Evolutionary conservation across 768 basidiomycete genomes (phyloP).

Genomic region (Kwoniella heveanensis): DNA sequence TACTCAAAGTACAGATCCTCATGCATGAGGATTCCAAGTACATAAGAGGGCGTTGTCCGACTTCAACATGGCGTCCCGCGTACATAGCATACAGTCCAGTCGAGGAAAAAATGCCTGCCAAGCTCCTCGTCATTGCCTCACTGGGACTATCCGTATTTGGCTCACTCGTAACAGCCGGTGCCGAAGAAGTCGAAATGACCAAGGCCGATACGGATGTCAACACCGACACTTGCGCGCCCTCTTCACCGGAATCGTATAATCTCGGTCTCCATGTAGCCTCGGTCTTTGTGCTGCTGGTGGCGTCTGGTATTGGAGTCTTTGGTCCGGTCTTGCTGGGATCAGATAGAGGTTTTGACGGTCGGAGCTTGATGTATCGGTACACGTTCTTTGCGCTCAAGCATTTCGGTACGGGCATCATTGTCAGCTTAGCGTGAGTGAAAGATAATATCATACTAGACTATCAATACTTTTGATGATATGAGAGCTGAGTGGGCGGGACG

Average conservation of each 20-base stretch:
- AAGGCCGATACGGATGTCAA: neutral
- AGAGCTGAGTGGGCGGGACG: neutral
- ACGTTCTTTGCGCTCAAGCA: constrained; percentile 11
- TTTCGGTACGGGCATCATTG: constrained; percentile 18
- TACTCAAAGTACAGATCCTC: neutral
- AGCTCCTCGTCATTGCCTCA: neutral
- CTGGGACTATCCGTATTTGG: neutral
- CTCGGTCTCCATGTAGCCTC: constrained; percentile 11
- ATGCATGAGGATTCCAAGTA: no score
- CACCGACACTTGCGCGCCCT: constrained; percentile 1
- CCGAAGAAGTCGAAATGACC: neutral
- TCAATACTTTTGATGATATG: neutral
- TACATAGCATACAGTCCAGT: no score
- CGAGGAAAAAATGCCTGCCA: neutral
- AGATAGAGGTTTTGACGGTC: neutral
- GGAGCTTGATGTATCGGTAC: neutral
- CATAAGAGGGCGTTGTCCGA: no score
- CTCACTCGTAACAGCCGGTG: neutral
- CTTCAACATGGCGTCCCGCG: no score
- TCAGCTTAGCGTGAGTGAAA: constrained; percentile 12
- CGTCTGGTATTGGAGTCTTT: constrained; percentile 8
- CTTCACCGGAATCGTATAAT: constrained; percentile 5
- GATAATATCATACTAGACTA: no score
- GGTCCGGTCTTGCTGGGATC: constrained; percentile 11
- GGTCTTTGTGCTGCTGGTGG: constrained; percentile 10